A percentile compares a stretch with the other conserved stretches of the same genome.
phyloP scores from a whole-genome alignment of 2,329 filamentous ascomycete genomes.

The Claviceps cyperi region DNA sequence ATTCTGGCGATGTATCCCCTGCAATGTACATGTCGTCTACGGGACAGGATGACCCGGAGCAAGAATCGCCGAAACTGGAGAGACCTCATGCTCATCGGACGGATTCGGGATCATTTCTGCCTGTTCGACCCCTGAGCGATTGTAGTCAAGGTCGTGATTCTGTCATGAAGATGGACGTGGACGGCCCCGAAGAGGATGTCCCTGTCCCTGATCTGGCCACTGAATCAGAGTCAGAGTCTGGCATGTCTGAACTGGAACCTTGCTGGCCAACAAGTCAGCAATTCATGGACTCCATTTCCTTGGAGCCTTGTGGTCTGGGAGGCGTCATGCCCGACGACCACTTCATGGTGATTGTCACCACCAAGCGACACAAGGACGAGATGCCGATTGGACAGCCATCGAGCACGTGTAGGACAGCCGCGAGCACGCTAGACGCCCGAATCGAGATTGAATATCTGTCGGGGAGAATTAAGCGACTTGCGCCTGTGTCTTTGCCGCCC shows the following conservation, averaged over 20 bases:
- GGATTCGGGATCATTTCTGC: conserved; percentile 35
- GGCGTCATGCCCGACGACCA: conserved; percentile 50
- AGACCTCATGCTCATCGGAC: conserved; percentile 22
- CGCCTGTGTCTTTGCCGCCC: conserved; percentile 35
- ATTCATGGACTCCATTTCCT: conserved; percentile 20
- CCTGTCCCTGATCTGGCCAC: conserved; percentile 19
- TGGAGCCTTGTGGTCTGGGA: conserved; percentile 45
- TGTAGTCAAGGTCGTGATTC: conserved; percentile 7
- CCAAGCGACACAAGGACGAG: conserved; percentile 23
- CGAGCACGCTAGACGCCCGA: conserved; percentile 19
- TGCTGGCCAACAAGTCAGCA: conserved; percentile 31
- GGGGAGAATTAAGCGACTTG: conserved; percentile 26
- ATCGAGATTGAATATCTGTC: conserved; percentile 33
- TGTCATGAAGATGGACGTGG: conserved; percentile 16
- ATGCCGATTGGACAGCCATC: too few relatives aligned
- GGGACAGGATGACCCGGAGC: conserved; percentile 20
- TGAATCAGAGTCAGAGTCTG: conserved; percentile 20
- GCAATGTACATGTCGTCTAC: conserved; percentile 34
- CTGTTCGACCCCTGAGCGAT: conserved; percentile 35
- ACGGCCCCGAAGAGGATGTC: conserved; percentile 11
- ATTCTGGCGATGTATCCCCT: conserved; percentile 35
- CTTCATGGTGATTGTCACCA: conserved; percentile 42
- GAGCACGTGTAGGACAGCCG: conserved; percentile 12
- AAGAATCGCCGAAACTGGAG: conserved; percentile 6
- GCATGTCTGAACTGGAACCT: conserved; percentile 30